Percentiles rank a stretch among this genome's conserved stretches.
These are phyloP conservation scores for Aspergillus steynii DNA, from an alignment of 495 filamentous ascomycete species.

Conservation along the genomic window DNA sequence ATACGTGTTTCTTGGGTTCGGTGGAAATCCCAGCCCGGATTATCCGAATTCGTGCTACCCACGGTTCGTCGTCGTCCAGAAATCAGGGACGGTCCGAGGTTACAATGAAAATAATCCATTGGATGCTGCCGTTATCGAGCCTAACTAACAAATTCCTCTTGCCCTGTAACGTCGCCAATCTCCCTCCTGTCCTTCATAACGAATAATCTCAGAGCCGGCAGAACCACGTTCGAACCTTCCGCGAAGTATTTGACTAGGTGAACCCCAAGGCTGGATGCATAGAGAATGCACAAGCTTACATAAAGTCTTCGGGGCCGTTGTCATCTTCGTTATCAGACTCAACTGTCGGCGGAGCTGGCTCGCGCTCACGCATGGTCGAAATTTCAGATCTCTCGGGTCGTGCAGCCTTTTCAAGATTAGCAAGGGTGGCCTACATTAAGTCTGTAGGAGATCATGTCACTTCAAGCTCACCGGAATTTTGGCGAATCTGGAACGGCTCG, in stretches of 20 bases:
- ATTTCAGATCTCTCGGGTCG: constrained; percentile 11
- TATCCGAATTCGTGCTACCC: constrained; percentile 3
- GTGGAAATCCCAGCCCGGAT: neutral
- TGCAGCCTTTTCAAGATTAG: constrained; percentile 11
- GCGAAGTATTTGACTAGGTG: neutral
- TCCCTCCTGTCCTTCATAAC: neutral
- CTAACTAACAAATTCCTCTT: neutral
- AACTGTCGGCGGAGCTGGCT: constrained; percentile 4
- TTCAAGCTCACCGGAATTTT: constrained; percentile 16
- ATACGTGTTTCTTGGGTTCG: neutral
- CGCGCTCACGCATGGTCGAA: constrained; percentile 12
- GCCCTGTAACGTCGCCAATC: too few relatives aligned
- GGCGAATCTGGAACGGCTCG: constrained; percentile 18
- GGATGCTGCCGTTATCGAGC: neutral
- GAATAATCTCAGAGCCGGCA: neutral
- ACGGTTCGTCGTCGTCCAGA: constrained; percentile 4
- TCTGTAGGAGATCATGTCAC: neutral
- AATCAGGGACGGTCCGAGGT: neutral
- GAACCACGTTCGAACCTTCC: neutral
- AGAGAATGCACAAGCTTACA: constrained; percentile 6
- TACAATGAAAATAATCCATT: neutral
- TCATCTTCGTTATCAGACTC: constrained; percentile 24
- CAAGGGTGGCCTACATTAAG: neutral
- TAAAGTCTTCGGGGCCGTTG: constrained; percentile 16
- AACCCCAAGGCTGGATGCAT: too few relatives aligned